Base-by-base conservation (phyloP, 805 yeast genomes). In the Metschnikowia colocasiae region DNA sequence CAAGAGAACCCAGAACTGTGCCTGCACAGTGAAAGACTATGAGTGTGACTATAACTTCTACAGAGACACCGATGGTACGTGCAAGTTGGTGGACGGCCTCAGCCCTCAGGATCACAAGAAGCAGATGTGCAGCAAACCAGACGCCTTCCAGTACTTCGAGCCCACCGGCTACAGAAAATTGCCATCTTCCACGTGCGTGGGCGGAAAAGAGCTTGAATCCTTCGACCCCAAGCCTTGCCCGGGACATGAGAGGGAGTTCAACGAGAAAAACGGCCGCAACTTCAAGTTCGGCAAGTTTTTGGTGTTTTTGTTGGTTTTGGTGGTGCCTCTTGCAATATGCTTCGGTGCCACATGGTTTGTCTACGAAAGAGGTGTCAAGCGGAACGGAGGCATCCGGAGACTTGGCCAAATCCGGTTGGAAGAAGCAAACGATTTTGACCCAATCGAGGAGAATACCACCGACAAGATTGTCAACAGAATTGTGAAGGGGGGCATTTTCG, bases 81-180 rank as follows among this genome's bases (percentile, higher is more conserved):
- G 99, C 69, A 81, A 81, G 61, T 76, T 90, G 34, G 87, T 90
- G n/a, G 71, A 75, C 18, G 97, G 97, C 0, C 71, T 80, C 46
- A 63, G 74, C 4, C 87, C 95, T 6, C 75, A 79, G 12, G 87
- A 87, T 59, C 81, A 82, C 47, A 56, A 60, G 55, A 67, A 76
- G 23, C 78, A 75, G 48, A 74, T 78, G 46, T 88, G 97, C 64
- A 73, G 70, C 46, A 71, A 75, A 47, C 71, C 79, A 3, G 75
- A 74, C 36, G 74, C 76, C 1, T 71, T 82, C 51, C 90, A 87
- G 61, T 91, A 81, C 63, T 87, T 82, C 74, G 84, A 84, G 55
- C 89, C 96, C 13, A 90, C 98, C 0, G 99, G 98, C 0, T 94
- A 94, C 65, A 80, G 99, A 62, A 82, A 81, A 57, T 78, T 91